Percentiles rank a stretch among this genome's conserved stretches.
phyloP scores from a whole-genome alignment of 2,329 filamentous ascomycete species.

The Zymoseptoria tritici region DNA sequence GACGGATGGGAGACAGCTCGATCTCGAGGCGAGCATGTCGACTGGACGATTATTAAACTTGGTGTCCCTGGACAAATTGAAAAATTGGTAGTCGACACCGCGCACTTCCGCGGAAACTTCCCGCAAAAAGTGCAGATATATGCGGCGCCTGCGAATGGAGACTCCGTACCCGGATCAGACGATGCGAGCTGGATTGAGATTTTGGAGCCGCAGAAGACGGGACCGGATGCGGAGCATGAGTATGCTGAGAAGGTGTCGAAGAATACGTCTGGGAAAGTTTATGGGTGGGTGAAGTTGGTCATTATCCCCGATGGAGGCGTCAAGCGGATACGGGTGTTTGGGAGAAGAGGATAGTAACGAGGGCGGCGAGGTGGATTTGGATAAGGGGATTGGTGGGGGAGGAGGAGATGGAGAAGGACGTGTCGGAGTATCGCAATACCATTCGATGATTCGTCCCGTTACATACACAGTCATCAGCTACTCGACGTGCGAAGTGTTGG shows the following conservation, averaged over 20 bases:
- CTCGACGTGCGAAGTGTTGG: no score
- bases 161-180: slow-evolving; percentile 48
- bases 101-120: slow-evolving; percentile 77
- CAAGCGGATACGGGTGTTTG: slow-evolving; percentile 75
- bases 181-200: slow-evolving; percentile 59
- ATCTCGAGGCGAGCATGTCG: slow-evolving; percentile 64
- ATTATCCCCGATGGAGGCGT: slow-evolving; percentile 92
- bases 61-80: slow-evolving; percentile 59
- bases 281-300: slow-evolving; percentile 81
- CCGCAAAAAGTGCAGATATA: slow-evolving; percentile 66
- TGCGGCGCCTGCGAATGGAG: slow-evolving; percentile 48
- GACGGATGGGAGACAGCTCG: slow-evolving; percentile 82
- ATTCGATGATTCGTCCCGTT: no score
- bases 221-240: slow-evolving; percentile 65
- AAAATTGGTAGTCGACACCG: slow-evolving; percentile 68
- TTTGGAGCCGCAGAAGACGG: slow-evolving; percentile 58
- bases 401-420: no score
- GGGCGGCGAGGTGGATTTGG: not conserved
- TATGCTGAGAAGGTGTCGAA: slow-evolving; percentile 42
- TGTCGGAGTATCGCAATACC: no score
- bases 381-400: no score
- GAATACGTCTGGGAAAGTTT: slow-evolving; percentile 49
- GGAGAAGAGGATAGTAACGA: slow-evolving; percentile 34
- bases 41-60: slow-evolving; percentile 73
- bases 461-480: no score